Evolutionary conservation across 495 filamentous ascomycete species (phyloP), one percentile per base, ranked within the genome.

Genomic region (Penicillium bovifimosum): DNA sequence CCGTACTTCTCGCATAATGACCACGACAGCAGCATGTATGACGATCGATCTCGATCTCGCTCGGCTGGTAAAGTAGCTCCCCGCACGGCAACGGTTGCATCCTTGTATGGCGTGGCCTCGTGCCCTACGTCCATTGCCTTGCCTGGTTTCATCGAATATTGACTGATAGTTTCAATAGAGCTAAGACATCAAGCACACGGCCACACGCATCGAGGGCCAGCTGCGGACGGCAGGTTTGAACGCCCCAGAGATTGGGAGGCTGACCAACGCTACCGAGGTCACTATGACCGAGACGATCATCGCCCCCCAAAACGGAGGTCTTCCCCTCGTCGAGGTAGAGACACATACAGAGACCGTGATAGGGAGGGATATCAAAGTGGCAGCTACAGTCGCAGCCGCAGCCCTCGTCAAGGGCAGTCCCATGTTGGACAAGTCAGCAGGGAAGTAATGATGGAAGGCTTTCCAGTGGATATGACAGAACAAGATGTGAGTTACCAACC

Each of bases 391-490:
- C 65, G 66, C 31, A 76, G 72, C 47, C 65, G 65, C 41, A 73
- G 73, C 45, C 70, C 59, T 11, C 68, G 66, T n/a, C 64, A 72
- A 52, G 64, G 72, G 45, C 69, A 69, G 43, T 62, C 74, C 20
- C 64, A 74, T 47, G 71, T 67, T 58, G 80, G 78, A 34, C 70
- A 71, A 36, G 78, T 80, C 45, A 81, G 77, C 48, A 66, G 73
- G 61, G 82, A 83, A 60, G 67, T 86, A 11, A 84, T 83, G 54
- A 72, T 86, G 68, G 81, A 85, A 54, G 82, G 81, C 28, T 60
- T 86, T 39, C 76, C 74, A 34, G 63, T 78, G 62, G 74, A 82
- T 48, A 80, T 80, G 73, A 71, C 64, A 57, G 77, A 86, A 78
- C 79, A 82, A 71, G 77, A 80, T 74, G 84, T 81, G 51, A 63